Evolutionary conservation across 1,139 yeast species (phyloP).

Genomic region (Yamadazyma dushanensis): DNA sequence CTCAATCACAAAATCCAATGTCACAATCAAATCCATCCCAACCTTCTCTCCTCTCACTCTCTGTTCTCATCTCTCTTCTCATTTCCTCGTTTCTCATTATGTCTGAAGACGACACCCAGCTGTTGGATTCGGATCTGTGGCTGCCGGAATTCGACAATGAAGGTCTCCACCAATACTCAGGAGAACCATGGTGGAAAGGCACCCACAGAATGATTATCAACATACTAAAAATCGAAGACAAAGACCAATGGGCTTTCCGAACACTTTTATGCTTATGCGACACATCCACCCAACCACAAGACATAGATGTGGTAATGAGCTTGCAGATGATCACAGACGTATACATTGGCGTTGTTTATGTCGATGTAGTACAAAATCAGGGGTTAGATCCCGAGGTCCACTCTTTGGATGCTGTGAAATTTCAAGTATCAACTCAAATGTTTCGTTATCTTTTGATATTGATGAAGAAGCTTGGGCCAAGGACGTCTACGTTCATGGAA

Average conservation of each 20-base stretch:
- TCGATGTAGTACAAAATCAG: conserved; percentile 17
- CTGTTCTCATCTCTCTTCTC: background rate
- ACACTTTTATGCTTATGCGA: conserved; percentile 53
- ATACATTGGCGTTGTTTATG: conserved; percentile 35
- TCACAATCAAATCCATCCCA: no score
- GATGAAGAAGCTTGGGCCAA: conserved; percentile 12
- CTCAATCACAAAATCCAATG: no score
- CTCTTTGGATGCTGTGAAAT: conserved; percentile 6
- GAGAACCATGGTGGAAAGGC: no score
- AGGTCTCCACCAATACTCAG: no score
- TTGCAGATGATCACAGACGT: conserved; percentile 54
- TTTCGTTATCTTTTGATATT: conserved; percentile 8
- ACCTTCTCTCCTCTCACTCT: background rate
- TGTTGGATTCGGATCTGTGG: no score
- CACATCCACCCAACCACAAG: conserved; percentile 69
- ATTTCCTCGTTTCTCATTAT: background rate
- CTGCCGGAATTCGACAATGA: background rate
- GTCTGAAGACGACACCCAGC: no score
- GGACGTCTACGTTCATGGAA: no score
- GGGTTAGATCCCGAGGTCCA: conserved; percentile 9
- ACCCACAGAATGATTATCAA: background rate
- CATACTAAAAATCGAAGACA: background rate
- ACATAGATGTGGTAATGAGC: conserved; percentile 41
- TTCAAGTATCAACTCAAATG: conserved; percentile 10
- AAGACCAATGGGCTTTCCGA: conserved; percentile 17